Conservation (phyloP, 1,284 basidiomycete genomes). For the Moesziomyces sp. region DNA sequence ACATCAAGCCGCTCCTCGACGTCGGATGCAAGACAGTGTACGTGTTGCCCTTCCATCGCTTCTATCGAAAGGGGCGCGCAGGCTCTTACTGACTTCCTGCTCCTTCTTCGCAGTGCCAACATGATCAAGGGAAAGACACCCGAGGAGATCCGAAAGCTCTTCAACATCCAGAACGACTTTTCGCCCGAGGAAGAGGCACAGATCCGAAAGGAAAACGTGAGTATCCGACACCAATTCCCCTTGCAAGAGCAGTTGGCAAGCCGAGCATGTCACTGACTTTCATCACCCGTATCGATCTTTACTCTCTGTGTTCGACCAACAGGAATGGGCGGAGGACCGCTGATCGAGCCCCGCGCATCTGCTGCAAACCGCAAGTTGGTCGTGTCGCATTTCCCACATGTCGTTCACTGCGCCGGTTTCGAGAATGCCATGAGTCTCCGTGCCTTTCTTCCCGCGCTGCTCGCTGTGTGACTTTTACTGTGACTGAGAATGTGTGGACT, state of each 20-base stretch:
- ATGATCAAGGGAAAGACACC: constrained; percentile 99
- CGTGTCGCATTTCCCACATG: constrained; percentile 4
- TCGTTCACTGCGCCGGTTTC: neutral
- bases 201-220: constrained; percentile 97
- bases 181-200: constrained; percentile 99
- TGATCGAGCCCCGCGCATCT: constrained; percentile 14
- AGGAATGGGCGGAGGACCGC: constrained; percentile 67
- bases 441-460: neutral
- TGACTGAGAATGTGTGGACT: too few relatives aligned
- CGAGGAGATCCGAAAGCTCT: constrained; percentile 93
- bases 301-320: neutral
- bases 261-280: constrained; percentile 4
- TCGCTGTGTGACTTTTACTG: neutral
- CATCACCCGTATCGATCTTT: neutral
- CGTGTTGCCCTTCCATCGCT: constrained; percentile 13
- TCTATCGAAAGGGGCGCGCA: neutral
- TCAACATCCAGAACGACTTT: constrained; percentile 84
- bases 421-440: neutral
- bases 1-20: constrained; percentile 98
- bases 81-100: neutral
- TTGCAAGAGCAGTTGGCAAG: neutral
- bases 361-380: neutral
- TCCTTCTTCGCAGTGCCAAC: constrained; percentile 75
- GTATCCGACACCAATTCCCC: constrained; percentile 6
- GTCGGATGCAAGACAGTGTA: constrained; percentile 98